These are phyloP conservation scores for Paecilomyces fulvus DNA, from an alignment of 2,329 filamentous ascomycete genomes.

Conservation along the genomic window DNA sequence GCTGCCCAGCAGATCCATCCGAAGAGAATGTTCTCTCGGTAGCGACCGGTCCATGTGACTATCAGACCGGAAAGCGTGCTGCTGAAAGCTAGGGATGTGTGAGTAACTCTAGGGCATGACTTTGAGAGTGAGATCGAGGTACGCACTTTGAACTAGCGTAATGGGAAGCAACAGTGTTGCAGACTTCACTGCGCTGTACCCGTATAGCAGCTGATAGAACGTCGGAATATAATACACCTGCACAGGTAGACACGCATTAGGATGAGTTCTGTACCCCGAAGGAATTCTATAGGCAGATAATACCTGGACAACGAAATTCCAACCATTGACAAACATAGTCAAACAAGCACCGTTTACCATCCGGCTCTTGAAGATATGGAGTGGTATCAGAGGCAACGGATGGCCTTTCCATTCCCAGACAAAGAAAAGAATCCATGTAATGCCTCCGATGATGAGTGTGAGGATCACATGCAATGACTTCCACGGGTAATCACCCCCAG, in stretches of 20 bases:
- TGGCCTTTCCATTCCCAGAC: slow-evolving; percentile 27
- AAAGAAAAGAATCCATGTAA: slow-evolving; percentile 19
- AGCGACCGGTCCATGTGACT: slow-evolving; percentile 46
- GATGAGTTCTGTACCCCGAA: slow-evolving; percentile 26
- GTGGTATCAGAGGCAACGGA: slow-evolving; percentile 18
- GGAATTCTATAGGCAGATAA: neutral
- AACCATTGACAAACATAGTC: slow-evolving; percentile 51
- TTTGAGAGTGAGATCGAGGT: slow-evolving; percentile 23
- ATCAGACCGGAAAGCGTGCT: slow-evolving; percentile 46
- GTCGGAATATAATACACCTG: slow-evolving; percentile 54
- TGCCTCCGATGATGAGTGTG: slow-evolving; percentile 44
- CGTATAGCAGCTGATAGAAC: slow-evolving; percentile 51
- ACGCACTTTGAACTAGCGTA: slow-evolving; percentile 37
- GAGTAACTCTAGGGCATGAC: slow-evolving; percentile 18
- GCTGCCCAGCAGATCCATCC: slow-evolving; percentile 47
- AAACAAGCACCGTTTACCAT: slow-evolving; percentile 49
- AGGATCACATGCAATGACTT: slow-evolving; percentile 46
- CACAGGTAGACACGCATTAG: slow-evolving; percentile 13
- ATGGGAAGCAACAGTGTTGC: slow-evolving; percentile 46
- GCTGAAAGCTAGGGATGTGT: slow-evolving; percentile 37
- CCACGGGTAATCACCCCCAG: slow-evolving; percentile 52
- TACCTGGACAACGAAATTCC: slow-evolving; percentile 51
- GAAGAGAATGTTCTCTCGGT: slow-evolving; percentile 47
- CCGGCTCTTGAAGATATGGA: slow-evolving; percentile 44
- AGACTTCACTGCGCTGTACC: slow-evolving; percentile 36